Percentiles rank a stretch among this genome's conserved stretches.
These are phyloP conservation scores for Allomyces macrogynus DNA, from an alignment of 192 early-diverging fungal species.

Conservation along the genomic window DNA sequence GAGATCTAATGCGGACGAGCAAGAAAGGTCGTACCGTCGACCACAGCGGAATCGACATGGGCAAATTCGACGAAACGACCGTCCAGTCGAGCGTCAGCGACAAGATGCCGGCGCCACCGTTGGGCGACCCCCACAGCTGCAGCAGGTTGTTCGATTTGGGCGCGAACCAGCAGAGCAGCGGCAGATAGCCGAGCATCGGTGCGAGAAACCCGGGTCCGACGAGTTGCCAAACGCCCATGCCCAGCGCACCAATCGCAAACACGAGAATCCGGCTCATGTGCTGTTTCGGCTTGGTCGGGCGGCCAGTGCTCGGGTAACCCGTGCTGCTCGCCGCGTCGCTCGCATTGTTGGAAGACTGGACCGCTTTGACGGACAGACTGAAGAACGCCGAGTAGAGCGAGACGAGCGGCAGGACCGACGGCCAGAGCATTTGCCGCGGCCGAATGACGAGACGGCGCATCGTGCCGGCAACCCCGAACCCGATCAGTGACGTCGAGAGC, in stretches of 20 bases:
- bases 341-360: slow-evolving; percentile 33
- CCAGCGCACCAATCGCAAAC: not conserved
- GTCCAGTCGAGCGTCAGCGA: not conserved
- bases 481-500: slow-evolving; percentile 45
- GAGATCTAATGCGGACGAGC: no score
- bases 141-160: not conserved
- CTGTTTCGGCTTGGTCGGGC: not conserved
- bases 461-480: slow-evolving; percentile 46
- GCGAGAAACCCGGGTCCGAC: not conserved
- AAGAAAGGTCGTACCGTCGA: not conserved
- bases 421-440: slow-evolving; percentile 77
- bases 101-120: not conserved
- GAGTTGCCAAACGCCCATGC: not conserved
- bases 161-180: not conserved
- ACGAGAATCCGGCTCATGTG: not conserved
- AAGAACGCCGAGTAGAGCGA: slow-evolving; percentile 43
- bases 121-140: not conserved
- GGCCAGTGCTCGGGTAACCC: no score
- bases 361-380: not conserved
- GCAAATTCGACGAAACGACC: not conserved
- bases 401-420: slow-evolving; percentile 48
- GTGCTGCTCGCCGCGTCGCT: slow-evolving; percentile 8
- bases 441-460: slow-evolving; percentile 62
- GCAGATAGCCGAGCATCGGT: not conserved
- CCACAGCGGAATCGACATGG: not conserved